phyloP scores from a whole-genome alignment of 768 basidiomycete genomes.

The Amanita rimosa region DNA sequence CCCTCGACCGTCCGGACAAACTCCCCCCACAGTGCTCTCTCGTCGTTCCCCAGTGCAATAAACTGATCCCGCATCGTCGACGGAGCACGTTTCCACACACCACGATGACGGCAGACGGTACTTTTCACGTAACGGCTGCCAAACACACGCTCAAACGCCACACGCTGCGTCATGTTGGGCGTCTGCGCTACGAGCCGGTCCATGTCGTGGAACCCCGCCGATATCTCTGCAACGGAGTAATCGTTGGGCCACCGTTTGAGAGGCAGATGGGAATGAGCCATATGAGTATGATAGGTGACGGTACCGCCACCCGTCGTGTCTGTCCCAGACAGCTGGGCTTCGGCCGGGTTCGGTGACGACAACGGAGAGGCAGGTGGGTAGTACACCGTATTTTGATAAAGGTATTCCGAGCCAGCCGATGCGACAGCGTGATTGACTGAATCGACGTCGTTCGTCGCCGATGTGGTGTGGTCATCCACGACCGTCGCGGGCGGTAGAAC shows the following conservation, averaged over 20 bases:
- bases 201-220: slow-evolving; percentile 46
- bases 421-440: slow-evolving; percentile 1
- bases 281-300: slow-evolving; percentile 45
- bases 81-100: slow-evolving; percentile 51
- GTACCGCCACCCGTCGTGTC: neutral
- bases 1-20: slow-evolving; percentile 56
- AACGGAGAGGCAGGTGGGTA: slow-evolving; percentile 12
- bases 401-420: slow-evolving; percentile 5
- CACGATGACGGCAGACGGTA: slow-evolving; percentile 63
- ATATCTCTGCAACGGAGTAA: slow-evolving; percentile 57
- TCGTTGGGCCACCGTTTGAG: slow-evolving; percentile 72
- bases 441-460: neutral
- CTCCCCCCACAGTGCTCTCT: slow-evolving; percentile 44
- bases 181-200: slow-evolving; percentile 27
- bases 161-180: slow-evolving; percentile 45
- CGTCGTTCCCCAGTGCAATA: slow-evolving; percentile 41
- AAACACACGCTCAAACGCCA: slow-evolving; percentile 61
- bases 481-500: neutral
- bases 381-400: slow-evolving; percentile 8
- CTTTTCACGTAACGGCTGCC: slow-evolving; percentile 64
- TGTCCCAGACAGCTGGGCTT: slow-evolving; percentile 6
- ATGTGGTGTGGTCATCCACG: neutral
- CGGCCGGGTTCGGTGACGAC: slow-evolving; percentile 5
- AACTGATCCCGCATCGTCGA: slow-evolving; percentile 35
- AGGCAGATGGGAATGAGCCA: slow-evolving; percentile 52